phyloP scores from a whole-genome alignment of 148 eudicot species.

The Limonium bicolor region DNA sequence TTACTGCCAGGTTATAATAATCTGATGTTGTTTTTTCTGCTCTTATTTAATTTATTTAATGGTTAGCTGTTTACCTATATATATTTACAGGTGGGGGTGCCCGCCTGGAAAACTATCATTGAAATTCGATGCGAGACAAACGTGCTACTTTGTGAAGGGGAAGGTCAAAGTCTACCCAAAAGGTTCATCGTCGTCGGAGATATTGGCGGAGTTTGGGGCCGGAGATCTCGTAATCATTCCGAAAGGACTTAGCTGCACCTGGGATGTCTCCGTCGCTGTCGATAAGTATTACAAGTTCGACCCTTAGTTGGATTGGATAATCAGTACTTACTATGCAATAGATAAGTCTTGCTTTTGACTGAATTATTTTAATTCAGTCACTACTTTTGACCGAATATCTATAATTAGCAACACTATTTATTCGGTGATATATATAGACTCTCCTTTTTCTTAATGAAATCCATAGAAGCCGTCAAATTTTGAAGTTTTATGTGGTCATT shows the following conservation, averaged over 20 bases:
- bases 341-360: no score
- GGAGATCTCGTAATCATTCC: slow-evolving; percentile 32
- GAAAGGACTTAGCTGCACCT: slow-evolving; percentile 24
- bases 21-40: background rate
- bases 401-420: no score
- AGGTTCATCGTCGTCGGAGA: slow-evolving; percentile 10
- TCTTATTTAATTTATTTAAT: background rate
- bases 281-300: slow-evolving; percentile 38
- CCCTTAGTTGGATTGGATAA: no score
- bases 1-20: background rate
- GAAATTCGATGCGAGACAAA: slow-evolving; percentile 29
- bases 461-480: no score
- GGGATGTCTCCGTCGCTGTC: slow-evolving; percentile 30
- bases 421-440: no score
- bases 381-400: no score
- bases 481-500: no score
- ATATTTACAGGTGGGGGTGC: slow-evolving; percentile 28
- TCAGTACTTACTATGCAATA: no score
- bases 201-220: slow-evolving; percentile 22
- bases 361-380: no score
- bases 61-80: background rate
- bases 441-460: no score
- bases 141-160: slow-evolving; percentile 32
- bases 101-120: slow-evolving; percentile 26
- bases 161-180: slow-evolving; percentile 30